Conservation (phyloP, 768 basidiomycete genomes). For the Gymnopilus dilepis region DNA sequence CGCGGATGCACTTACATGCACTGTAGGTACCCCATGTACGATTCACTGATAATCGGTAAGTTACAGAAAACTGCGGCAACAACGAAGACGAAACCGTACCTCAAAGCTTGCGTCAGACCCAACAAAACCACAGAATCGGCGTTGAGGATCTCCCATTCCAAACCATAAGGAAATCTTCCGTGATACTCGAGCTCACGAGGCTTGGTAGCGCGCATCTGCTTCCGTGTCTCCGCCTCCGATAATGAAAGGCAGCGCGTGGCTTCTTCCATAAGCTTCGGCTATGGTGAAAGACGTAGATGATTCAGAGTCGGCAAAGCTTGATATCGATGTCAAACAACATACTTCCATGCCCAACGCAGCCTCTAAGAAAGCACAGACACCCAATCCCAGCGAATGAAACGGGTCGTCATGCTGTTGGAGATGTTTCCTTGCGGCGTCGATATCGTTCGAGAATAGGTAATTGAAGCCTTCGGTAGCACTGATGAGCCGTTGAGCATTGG, state of each 20-base stretch:
- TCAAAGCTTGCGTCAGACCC: conserved; percentile 73
- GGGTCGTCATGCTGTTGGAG: conserved; percentile 63
- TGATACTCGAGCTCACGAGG: conserved; percentile 39
- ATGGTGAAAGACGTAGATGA: background rate
- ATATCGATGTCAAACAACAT: conserved; percentile 8
- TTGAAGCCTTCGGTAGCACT: conserved; percentile 64
- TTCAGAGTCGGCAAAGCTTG: background rate
- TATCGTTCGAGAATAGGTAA: conserved; percentile 70
- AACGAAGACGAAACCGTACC: conserved; percentile 50
- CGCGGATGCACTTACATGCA: conserved; percentile 59
- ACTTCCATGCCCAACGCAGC: conserved; percentile 87
- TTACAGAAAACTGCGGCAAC: background rate
- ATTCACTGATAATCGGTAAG: conserved; percentile 53
- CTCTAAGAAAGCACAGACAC: conserved; percentile 75
- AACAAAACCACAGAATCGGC: conserved; percentile 75
- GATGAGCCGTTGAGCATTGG: conserved; percentile 35
- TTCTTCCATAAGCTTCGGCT: conserved; percentile 68
- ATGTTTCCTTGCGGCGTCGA: conserved; percentile 54
- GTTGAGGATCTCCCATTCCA: conserved; percentile 79
- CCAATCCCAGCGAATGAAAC: conserved; percentile 75
- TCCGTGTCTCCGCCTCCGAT: conserved; percentile 67
- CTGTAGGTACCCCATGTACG: conserved; percentile 79
- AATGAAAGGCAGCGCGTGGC: conserved; percentile 59
- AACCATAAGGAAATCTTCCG: conserved; percentile 56
- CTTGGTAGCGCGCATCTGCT: conserved; percentile 42